These are phyloP conservation scores for Fragaria vesca DNA, from an alignment of 306 rosid species.

Conservation along the genomic window DNA sequence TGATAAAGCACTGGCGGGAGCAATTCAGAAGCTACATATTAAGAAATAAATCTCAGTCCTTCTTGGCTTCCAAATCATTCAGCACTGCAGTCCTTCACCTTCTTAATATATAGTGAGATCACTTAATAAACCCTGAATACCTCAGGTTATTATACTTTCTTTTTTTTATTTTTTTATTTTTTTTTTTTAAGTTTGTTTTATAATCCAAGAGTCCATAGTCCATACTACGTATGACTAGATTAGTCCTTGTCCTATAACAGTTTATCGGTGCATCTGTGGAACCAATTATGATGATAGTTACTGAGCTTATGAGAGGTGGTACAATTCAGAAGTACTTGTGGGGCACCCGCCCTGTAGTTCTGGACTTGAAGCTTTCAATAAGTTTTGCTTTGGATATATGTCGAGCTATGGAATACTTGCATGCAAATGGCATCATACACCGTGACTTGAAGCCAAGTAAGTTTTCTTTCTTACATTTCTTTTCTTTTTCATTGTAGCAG, in stretches of 20 bases:
- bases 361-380: constrained; percentile 36
- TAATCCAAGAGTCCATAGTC: background rate
- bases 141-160: background rate
- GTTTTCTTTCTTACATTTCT: background rate
- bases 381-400: constrained; percentile 47
- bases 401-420: constrained; percentile 47
- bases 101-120: background rate
- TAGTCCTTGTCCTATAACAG: constrained; percentile 31
- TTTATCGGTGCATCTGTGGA: constrained; percentile 53
- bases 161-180: too few relatives aligned
- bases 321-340: constrained; percentile 41
- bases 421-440: constrained; percentile 52
- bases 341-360: constrained; percentile 27
- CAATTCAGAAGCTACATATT: background rate
- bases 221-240: background rate
- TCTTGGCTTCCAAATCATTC: background rate
- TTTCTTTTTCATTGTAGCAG: background rate
- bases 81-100: background rate
- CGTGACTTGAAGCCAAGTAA: constrained; percentile 56
- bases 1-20: background rate
- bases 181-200: background rate
- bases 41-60: background rate
- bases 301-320: constrained; percentile 58
- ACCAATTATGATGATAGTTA: constrained; percentile 46
- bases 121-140: background rate